Evolutionary conservation across 179 eudicot genomes (phyloP).

Genomic region (Spergularia azorica): DNA sequence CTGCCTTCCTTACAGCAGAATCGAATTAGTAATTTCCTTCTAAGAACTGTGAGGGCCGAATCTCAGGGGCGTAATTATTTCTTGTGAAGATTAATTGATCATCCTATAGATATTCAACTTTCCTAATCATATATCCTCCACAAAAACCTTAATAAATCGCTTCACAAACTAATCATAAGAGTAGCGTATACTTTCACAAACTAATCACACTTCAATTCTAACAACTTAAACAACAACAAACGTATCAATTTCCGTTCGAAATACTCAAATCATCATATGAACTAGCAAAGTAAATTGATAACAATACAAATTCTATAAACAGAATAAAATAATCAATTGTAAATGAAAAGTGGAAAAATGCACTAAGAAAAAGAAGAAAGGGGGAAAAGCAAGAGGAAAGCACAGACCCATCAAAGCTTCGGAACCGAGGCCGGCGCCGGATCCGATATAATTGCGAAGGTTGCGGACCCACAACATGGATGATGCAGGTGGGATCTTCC

Average conservation of each 20-base stretch:
- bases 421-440: conserved; percentile 98
- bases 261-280: neutral
- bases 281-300: neutral
- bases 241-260: neutral
- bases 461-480: conserved; percentile 98
- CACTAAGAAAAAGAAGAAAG: neutral
- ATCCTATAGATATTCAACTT: too few relatives aligned
- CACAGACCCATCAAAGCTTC: conserved; percentile 90
- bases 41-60: neutral
- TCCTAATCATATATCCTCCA: neutral
- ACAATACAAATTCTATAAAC: too few relatives aligned
- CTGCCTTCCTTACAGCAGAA: neutral
- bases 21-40: neutral
- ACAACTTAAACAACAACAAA: neutral
- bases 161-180: too few relatives aligned
- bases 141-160: too few relatives aligned
- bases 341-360: too few relatives aligned
- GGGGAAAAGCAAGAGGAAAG: neutral
- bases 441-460: conserved; percentile 92
- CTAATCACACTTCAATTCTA: neutral
- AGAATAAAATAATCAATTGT: too few relatives aligned
- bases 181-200: too few relatives aligned
- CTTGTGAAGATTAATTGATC: neutral
- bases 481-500: conserved; percentile 85
- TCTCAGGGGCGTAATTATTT: neutral